A percentile compares a stretch with the other conserved stretches of the same genome.
Evolutionary conservation across 257 asterid species (phyloP).

Genomic region (Anisodus tanguticus): DNA sequence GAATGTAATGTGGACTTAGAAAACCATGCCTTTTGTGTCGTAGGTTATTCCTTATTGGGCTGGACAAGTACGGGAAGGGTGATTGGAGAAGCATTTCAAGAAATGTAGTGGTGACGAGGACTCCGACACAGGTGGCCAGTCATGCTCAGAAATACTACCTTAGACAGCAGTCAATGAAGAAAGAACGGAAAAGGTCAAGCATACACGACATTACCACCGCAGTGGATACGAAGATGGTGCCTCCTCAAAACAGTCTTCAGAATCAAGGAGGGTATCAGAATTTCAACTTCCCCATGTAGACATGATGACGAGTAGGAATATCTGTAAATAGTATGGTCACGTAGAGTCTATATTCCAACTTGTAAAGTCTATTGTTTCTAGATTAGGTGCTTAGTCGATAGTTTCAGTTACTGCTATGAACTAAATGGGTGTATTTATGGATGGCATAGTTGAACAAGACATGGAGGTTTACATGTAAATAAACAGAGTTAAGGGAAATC

Average conservation of each 20-base stretch:
- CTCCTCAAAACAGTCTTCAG: constrained; percentile 58
- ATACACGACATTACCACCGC: constrained; percentile 87
- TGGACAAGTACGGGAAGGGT: constrained; percentile 73
- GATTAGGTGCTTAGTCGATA: constrained; percentile 25
- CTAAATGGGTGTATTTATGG: constrained; percentile 27
- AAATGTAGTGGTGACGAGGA: constrained; percentile 82
- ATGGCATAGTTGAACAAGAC: background rate
- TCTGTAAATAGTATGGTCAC: constrained; percentile 38
- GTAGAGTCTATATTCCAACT: constrained; percentile 35
- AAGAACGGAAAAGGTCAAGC: constrained; percentile 83
- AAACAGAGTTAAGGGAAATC: background rate
- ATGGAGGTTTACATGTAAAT: constrained; percentile 15
- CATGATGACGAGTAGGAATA: constrained; percentile 41
- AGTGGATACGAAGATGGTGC: constrained; percentile 51
- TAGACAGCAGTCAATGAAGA: constrained; percentile 74
- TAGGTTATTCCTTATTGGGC: constrained; percentile 77
- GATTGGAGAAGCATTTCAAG: constrained; percentile 99
- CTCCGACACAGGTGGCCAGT: constrained; percentile 94
- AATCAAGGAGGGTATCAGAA: constrained; percentile 51
- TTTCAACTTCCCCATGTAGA: constrained; percentile 46
- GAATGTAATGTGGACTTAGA: background rate
- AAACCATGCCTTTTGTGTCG: background rate
- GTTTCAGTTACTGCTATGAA: constrained; percentile 18
- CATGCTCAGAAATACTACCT: constrained; percentile 90
- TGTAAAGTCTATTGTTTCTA: constrained; percentile 44